Conservation (phyloP, 2,329 filamentous ascomycete genomes). For the Leptosphaerulina australis region DNA sequence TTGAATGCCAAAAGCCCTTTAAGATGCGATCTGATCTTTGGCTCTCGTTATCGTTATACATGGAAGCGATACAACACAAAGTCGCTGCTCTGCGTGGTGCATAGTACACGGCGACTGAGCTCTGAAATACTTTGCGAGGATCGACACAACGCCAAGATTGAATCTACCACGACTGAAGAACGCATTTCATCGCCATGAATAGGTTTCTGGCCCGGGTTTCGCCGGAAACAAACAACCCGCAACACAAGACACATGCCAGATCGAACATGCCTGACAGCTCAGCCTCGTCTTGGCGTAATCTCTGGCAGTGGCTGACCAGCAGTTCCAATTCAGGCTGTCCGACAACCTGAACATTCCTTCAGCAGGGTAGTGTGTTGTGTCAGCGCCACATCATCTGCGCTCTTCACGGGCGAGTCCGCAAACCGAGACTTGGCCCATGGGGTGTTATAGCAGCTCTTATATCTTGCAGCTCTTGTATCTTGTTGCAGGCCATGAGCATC, state of each 20-base stretch:
- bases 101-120: background rate
- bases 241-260: slow-evolving; percentile 11
- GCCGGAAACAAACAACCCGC: background rate
- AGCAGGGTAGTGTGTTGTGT: slow-evolving; percentile 5
- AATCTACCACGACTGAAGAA: background rate
- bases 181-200: slow-evolving; percentile 9
- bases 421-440: too few species aligned
- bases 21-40: background rate
- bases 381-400: slow-evolving; percentile 1
- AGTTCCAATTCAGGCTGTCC: background rate
- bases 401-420: background rate
- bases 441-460: too few species aligned
- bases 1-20: background rate
- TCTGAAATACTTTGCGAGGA: background rate
- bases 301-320: slow-evolving; percentile 1
- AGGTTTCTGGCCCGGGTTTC: background rate
- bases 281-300: slow-evolving; percentile 21
- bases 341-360: slow-evolving; percentile 8
- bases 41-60: background rate
- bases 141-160: slow-evolving; percentile 5
- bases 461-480: background rate
- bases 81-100: background rate
- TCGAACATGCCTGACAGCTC: slow-evolving; percentile 13
- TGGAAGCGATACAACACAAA: too few species aligned
- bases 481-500: slow-evolving; percentile 5